Base-by-base conservation (phyloP, 108 stramenopile species). In the Conticribra weissflogii region DNA sequence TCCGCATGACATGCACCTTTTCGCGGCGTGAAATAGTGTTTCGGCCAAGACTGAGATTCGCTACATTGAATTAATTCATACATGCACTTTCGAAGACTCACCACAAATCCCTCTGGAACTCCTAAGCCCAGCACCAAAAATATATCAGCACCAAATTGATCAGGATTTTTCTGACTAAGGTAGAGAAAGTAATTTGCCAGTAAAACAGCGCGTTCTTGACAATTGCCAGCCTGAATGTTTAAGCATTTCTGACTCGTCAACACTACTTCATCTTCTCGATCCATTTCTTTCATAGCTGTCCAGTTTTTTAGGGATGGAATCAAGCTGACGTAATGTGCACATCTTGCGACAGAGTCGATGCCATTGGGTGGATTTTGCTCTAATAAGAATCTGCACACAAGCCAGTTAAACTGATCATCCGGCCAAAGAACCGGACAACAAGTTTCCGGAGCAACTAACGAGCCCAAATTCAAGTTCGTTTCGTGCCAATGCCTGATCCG, bases 221-320 rank as follows among this genome's bases (percentile, higher is more conserved):
- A 66, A 33, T 90, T 88, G 7, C 90, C 92, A 21, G 89, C 90
- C 5, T 84, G 59, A 25, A 94, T 90, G 46, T 88, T 82, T 36
- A 91, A 63, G 50, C 84, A 81, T 66, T 94, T 82, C 32, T 86
- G 84, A 14, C 67, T 72, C 18, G 92, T 83, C 51, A 86, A 83
- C 78, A 86, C 85, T 52, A 91, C 63, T 56, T 88, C 82, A 9
- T 36, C 47, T 52, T 70, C 66, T 29, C 76, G 17, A 15, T 23
- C 46, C 4, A 45, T 71, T 21, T 52, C 59, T 28, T 83, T 73
- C 30, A 94, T 80, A 21, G 85, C 64, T 67, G 88, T 84, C 79
- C 85, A 84, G 36, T 88, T 84, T n/a, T 77, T 49, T 8, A 88
- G 32, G 45, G 88, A 86, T 8, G 92, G 90, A 34, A 94, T 66